phyloP scores from a whole-genome alignment of 768 basidiomycete genomes.

The Cystobasidium tubakii region DNA sequence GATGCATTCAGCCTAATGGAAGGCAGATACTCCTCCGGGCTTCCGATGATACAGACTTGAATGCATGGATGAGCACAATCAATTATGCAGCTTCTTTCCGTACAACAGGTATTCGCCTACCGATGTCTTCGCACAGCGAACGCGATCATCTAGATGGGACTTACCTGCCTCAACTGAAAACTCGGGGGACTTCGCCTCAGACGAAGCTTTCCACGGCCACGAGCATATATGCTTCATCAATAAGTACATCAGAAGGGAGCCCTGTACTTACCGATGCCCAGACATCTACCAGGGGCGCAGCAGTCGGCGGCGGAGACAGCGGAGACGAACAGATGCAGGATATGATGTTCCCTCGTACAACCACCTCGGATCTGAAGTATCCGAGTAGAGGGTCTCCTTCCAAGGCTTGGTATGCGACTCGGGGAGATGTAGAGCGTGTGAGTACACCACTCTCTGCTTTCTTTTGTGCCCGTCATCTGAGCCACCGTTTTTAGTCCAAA shows the following conservation, averaged over 20 bases:
- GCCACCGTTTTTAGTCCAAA: constrained; percentile 56
- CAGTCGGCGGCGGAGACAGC: not conserved
- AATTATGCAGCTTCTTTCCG: constrained; percentile 94
- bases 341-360: not conserved
- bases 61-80: constrained; percentile 82
- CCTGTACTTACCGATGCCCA: not conserved
- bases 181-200: not conserved
- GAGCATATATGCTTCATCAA: not conserved
- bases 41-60: constrained; percentile 63
- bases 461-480: not conserved
- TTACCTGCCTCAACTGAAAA: not conserved
- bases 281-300: too few relatives aligned
- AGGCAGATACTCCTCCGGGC: constrained; percentile 78
- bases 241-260: not conserved
- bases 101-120: constrained; percentile 72
- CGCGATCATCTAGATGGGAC: not conserved
- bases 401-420: not conserved
- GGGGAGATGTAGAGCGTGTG: constrained; percentile 8
- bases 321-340: not conserved
- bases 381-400: not conserved
- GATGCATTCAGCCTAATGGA: constrained; percentile 67
- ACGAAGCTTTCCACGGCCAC: not conserved
- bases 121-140: constrained; percentile 46
- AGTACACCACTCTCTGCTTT: not conserved
- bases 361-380: not conserved